Evolutionary conservation across 2,329 filamentous ascomycete species (phyloP).

Genomic region (Calonectria pteridis): DNA sequence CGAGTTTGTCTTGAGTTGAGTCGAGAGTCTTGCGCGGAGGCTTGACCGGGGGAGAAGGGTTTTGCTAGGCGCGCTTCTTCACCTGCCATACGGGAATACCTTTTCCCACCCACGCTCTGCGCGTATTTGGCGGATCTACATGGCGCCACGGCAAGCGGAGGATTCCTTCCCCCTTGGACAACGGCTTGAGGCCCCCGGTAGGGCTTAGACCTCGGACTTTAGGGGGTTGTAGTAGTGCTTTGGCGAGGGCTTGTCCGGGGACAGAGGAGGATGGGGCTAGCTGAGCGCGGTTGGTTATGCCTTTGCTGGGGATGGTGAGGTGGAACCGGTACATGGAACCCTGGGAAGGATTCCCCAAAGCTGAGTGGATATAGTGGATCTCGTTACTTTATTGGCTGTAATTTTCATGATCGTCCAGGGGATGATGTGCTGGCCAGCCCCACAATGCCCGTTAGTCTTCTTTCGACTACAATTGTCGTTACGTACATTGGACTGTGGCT

Average conservation of each 20-base stretch:
- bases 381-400: neutral
- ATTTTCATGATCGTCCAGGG: neutral
- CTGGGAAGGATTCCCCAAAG: neutral
- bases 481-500: neutral
- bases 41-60: neutral
- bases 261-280: neutral
- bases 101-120: neutral
- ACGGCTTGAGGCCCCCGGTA: neutral
- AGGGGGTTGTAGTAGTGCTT: neutral
- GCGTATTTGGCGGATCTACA: neutral
- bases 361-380: neutral
- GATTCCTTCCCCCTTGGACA: neutral
- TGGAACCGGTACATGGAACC: neutral
- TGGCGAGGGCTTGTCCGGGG: neutral
- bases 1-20: conserved; percentile 24
- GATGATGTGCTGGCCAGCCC: conserved; percentile 5
- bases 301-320: neutral
- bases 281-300: neutral
- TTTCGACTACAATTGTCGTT: neutral
- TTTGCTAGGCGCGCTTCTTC: conserved; percentile 2
- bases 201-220: neutral
- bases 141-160: neutral
- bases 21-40: neutral
- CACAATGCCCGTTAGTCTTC: neutral
- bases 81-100: neutral